Conservation (phyloP, 345 rosid genomes). For the Toxicodendron radicans region DNA sequence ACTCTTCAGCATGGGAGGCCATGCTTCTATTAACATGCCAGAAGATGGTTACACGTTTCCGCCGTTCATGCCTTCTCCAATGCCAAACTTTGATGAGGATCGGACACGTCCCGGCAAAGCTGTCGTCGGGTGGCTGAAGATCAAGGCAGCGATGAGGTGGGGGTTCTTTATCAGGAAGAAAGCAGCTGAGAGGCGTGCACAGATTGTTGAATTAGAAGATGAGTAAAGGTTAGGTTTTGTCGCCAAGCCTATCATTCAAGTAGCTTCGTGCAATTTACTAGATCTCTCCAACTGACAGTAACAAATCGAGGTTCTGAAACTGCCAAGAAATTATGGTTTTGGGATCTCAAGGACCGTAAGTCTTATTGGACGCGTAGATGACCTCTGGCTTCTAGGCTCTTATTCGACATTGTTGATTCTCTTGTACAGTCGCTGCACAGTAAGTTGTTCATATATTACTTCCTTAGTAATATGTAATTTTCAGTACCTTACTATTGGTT, state of each 20-base stretch:
- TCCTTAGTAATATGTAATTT: slow-evolving; percentile 12
- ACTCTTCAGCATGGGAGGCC: slow-evolving; percentile 83
- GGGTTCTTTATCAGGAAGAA: slow-evolving; percentile 94
- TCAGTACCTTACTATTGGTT: slow-evolving; percentile 14
- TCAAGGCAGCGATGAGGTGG: slow-evolving; percentile 99
- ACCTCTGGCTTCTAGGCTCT: slow-evolving; percentile 15
- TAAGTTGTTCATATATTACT: slow-evolving; percentile 31
- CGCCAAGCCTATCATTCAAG: slow-evolving; percentile 13
- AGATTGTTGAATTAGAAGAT: slow-evolving; percentile 80
- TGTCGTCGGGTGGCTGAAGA: slow-evolving; percentile 96
- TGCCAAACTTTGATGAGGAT: slow-evolving; percentile 76
- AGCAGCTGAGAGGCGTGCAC: slow-evolving; percentile 98
- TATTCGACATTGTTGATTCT: slow-evolving; percentile 22
- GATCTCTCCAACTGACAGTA: slow-evolving; percentile 11
- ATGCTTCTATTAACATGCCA: slow-evolving; percentile 43
- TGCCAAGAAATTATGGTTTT: slow-evolving; percentile 12
- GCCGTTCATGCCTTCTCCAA: slow-evolving; percentile 58
- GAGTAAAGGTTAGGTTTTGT: slow-evolving; percentile 35
- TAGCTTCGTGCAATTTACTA: not conserved
- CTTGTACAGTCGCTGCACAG: slow-evolving; percentile 63
- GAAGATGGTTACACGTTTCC: slow-evolving; percentile 73
- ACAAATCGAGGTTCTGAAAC: slow-evolving; percentile 12
- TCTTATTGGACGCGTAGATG: slow-evolving; percentile 10
- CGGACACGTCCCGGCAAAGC: slow-evolving; percentile 80
- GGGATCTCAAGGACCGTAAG: slow-evolving; percentile 15